Evolutionary conservation across 352 stramenopile species (phyloP), one percentile per base, ranked within the genome.

Genomic region (Phytophthora pini): DNA sequence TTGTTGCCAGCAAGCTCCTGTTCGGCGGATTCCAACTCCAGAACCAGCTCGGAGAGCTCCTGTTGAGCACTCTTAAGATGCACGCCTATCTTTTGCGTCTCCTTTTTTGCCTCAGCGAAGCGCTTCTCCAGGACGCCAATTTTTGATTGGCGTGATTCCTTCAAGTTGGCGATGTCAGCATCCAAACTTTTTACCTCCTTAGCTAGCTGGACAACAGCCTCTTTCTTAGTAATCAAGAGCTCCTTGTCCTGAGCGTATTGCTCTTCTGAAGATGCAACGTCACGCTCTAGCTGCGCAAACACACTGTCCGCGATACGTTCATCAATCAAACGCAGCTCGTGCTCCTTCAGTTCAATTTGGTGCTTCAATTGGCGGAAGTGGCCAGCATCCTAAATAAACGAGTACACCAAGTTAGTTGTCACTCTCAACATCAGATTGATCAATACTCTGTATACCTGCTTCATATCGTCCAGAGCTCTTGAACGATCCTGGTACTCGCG

Each of bases 321-420:
- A 13, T 93, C 83, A 4, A 96, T 72, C 59, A 96, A 66, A 29
- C 66, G 65, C 49, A 93, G 61, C 29, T 96, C 86, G 52, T 96
- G 88, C 46, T 92, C 76, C 57, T 96, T 96, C 22, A 96, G 65
- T 34, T 95, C 87, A 49, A 95, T 75, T 44, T 94, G 81, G 45
- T 94, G 81, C 27, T 79, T 88, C 20, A 94, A 54, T 20, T 88
- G 81, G 31, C 80, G 82, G 59, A 92, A 96, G 13, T 85, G 73
- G 13, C 85, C 77, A 13, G 80, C 79, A 70, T 96, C 87, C 74
- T 90, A 46, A 1, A 52, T 15, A 66, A 55, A 61, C 32, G 17
- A 26, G 24, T 43, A 53, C 8, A 62, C 17, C 2, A 49, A 45
- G n/a, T 65, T 36, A 73, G 46, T 15, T 17, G 53, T 4, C 17